Conservation (phyloP, 192 early-diverging fungal species). For the Rhizophagus clarus region DNA sequence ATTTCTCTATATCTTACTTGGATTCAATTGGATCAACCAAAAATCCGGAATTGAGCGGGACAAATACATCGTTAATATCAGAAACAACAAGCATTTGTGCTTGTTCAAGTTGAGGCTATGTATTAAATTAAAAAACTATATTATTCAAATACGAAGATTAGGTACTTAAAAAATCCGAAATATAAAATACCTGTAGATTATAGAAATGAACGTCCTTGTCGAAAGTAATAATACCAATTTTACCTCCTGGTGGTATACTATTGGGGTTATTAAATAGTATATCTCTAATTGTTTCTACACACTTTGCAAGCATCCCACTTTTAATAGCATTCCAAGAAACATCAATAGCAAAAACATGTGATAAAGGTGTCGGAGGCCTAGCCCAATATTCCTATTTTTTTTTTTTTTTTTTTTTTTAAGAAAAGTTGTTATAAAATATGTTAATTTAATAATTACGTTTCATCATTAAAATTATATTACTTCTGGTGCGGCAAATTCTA, state of each 20-base stretch:
- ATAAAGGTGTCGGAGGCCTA: constrained; percentile 65
- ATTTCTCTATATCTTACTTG: constrained; percentile 41
- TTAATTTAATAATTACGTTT: neutral
- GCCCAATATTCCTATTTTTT: constrained; percentile 64
- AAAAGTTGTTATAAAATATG: neutral
- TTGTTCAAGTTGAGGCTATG: constrained; percentile 76
- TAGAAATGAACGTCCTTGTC: constrained; percentile 94
- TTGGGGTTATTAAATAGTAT: constrained; percentile 61
- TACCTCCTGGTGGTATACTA: constrained; percentile 46
- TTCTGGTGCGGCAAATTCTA: constrained; percentile 89
- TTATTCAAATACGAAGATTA: too few relatives aligned
- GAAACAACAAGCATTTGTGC: constrained; percentile 94
- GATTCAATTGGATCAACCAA: constrained; percentile 86
- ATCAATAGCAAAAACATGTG: constrained; percentile 93
- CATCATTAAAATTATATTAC: constrained; percentile 10
- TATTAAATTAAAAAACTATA: neutral
- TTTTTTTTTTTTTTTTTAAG: neutral
- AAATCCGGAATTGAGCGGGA: constrained; percentile 89
- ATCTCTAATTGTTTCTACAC: constrained; percentile 66
- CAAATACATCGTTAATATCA: constrained; percentile 91
- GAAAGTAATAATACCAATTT: constrained; percentile 88
- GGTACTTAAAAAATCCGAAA: neutral
- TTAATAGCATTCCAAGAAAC: constrained; percentile 87
- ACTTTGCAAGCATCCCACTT: constrained; percentile 76
- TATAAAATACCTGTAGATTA: constrained; percentile 70